phyloP scores from a whole-genome alignment of 805 yeast species.

The Pichia californica region DNA sequence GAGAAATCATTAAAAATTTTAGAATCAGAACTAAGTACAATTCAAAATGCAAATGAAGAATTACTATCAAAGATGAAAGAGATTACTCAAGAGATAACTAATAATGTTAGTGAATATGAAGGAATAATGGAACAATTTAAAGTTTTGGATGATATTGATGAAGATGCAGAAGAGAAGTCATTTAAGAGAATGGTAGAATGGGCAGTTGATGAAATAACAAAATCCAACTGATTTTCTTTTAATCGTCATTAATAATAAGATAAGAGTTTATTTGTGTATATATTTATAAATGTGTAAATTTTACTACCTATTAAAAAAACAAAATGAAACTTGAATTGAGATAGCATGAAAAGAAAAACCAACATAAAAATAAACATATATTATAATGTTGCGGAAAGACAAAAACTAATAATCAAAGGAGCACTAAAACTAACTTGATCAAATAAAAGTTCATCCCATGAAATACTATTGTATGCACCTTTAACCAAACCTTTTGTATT shows the following conservation, averaged over 20 bases:
- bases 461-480: conserved; percentile 8
- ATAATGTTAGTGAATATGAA: conserved; percentile 11
- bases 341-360: neutral
- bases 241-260: too few relatives aligned
- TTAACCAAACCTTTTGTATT: conserved; percentile 15
- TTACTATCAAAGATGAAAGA: conserved; percentile 10
- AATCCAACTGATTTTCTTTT: neutral
- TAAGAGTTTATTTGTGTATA: too few relatives aligned
- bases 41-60: conserved; percentile 3
- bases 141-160: conserved; percentile 13
- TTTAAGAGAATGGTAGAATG: conserved; percentile 17
- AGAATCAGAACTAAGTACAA: neutral
- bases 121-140: conserved; percentile 10
- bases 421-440: conserved; percentile 58
- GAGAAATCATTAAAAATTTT: conserved; percentile 8
- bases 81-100: conserved; percentile 8
- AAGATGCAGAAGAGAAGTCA: conserved; percentile 13
- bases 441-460: conserved; percentile 37
- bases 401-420: conserved; percentile 46
- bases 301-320: too few relatives aligned
- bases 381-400: conserved; percentile 27
- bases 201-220: conserved; percentile 11
- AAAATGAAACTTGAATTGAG: too few relatives aligned
- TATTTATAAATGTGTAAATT: too few relatives aligned
- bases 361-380: neutral